Percentiles rank a stretch among this genome's conserved stretches.
Conservation (phyloP, 1,284 basidiomycete genomes). For the Meripilus lineatus region DNA sequence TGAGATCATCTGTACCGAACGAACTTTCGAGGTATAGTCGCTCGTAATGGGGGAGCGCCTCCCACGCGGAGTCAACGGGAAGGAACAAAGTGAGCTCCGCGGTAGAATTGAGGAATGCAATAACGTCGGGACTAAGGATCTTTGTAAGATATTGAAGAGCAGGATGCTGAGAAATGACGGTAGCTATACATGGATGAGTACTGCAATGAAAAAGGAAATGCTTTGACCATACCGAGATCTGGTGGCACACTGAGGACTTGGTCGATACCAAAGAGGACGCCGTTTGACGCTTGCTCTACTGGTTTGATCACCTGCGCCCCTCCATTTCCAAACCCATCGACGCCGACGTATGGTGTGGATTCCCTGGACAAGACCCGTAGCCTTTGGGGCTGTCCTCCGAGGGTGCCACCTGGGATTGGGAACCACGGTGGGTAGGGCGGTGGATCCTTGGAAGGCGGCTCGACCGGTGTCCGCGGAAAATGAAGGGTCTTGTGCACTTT, state of each 20-base stretch:
- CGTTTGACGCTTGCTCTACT: conserved; percentile 61
- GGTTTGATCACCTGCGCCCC: conserved; percentile 61
- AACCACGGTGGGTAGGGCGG: conserved; percentile 81
- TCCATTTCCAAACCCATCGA: conserved; percentile 66
- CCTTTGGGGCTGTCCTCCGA: conserved; percentile 82
- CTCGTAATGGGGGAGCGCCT: conserved; percentile 59
- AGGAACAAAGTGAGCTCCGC: conserved; percentile 87
- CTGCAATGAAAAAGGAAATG: not conserved
- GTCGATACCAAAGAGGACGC: conserved; percentile 73
- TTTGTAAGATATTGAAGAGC: conserved; percentile 67
- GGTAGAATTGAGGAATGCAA: conserved; percentile 51
- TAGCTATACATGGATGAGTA: conserved; percentile 34
- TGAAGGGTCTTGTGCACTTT: conserved; percentile 61
- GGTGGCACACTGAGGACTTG: conserved; percentile 75
- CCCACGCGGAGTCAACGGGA: conserved; percentile 81
- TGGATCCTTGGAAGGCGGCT: conserved; percentile 58
- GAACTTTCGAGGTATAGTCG: conserved; percentile 82
- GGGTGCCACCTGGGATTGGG: conserved; percentile 74
- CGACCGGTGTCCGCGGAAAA: conserved; percentile 53
- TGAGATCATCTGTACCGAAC: conserved; percentile 77
- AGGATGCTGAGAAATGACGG: conserved; percentile 51
- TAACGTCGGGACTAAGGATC: conserved; percentile 56
- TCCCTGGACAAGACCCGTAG: conserved; percentile 59
- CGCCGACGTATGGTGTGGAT: conserved; percentile 55
- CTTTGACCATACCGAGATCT: conserved; percentile 57